Evolutionary conservation across 2,329 filamentous ascomycete genomes (phyloP).

Genomic region (Diaporthe vaccinii): DNA sequence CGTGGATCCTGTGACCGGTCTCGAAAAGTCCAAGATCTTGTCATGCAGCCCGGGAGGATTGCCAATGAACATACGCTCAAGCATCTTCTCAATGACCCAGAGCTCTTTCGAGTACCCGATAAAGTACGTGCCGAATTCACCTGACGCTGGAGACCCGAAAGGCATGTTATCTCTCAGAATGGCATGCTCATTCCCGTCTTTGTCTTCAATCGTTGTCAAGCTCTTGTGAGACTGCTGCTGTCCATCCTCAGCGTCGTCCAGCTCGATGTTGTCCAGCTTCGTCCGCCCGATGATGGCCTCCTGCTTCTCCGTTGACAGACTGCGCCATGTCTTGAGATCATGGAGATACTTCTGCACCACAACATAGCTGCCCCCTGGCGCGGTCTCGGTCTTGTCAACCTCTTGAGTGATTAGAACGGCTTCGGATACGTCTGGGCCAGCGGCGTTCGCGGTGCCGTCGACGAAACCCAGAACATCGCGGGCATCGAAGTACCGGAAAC

Average conservation of each 20-base stretch:
- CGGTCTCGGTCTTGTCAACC: not conserved
- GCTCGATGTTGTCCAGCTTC: not conserved
- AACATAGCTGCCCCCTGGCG: not conserved
- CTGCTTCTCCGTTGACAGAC: conserved; percentile 4
- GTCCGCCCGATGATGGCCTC: conserved; percentile 18
- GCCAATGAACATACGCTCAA: not conserved
- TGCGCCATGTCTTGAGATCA: not conserved
- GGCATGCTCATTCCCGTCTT: not conserved
- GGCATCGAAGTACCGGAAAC: conserved; percentile 1
- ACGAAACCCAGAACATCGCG: conserved; percentile 6
- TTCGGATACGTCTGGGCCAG: not conserved
- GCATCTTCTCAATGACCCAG: conserved; percentile 11
- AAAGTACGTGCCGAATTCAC: conserved; percentile 1
- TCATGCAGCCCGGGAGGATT: conserved; percentile 3
- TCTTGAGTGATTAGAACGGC: not conserved
- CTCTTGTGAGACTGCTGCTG: conserved; percentile 7
- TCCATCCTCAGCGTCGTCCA: not conserved
- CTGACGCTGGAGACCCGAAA: not conserved
- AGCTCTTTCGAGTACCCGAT: not conserved
- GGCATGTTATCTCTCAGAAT: conserved; percentile 12
- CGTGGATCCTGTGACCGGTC: not conserved
- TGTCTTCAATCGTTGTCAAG: not conserved
- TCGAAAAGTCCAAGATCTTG: not conserved
- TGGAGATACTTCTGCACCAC: conserved; percentile 6
- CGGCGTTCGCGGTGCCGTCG: not conserved